Evolutionary conservation across 148 eudicot genomes (phyloP), one percentile per base, ranked within the genome.

Genomic region (Chenopodium formosanum): DNA sequence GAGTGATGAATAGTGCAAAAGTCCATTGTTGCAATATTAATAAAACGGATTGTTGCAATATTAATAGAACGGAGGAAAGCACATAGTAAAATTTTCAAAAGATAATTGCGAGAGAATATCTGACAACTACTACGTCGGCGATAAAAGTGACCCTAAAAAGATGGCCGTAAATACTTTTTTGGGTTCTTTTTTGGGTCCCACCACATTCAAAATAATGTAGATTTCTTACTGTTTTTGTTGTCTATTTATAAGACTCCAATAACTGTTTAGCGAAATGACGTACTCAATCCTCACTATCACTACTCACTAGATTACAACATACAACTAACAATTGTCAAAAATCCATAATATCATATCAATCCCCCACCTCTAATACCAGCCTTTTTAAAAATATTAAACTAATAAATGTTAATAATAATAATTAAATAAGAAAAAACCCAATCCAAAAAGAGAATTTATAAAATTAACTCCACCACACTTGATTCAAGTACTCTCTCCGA

Each of bases 51-150:
- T 25, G 25, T 25, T 25, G 25, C 25, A 25, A 34, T 34, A 34
- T 34, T 34, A 34, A 34, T 34, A 34, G 4, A 4, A 0, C 3
- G 4, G 0, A 34, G 4, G 4, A 34, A 34, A 34, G 4, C 3
- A 34, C 4, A 7, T 47, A 47, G 9, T 1, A 47, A 47, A 47
- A 47, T 8, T 47, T 47, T 7, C 9, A 47, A 47, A 47, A 10
- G 50, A 47, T 7, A 47, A 47, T 7, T 8, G 11, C 9, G 50
- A 0, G 50, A 10, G 37, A 11, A n/a, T 60, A 25, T 10, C 11
- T 78, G 73, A 46, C 78, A 67, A 20, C 73, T 58, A 81, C 75
- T 58, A 81, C 75, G 79, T 69, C 83, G 83, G 79, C 83, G 74
- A 50, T 31, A 81, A 81, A 81, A 81, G 79, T 44, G 83, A 73